Conservation (phyloP, 108 stramenopile species). For the Schizochytrium sp. region DNA sequence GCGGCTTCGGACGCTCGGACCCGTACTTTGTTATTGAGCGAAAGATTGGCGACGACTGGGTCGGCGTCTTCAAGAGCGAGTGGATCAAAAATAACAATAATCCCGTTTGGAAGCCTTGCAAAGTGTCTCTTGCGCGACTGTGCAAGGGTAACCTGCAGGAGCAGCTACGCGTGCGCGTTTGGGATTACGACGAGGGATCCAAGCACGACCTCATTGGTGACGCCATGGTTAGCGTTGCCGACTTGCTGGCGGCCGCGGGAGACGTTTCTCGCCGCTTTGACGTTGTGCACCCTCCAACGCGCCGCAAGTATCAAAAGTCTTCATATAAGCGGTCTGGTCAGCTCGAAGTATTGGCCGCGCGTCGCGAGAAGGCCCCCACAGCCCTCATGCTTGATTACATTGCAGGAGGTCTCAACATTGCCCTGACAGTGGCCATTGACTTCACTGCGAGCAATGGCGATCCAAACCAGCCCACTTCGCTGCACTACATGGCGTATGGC, state of each 20-base stretch:
- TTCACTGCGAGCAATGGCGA: constrained; percentile 48
- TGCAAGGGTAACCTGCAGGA: background rate
- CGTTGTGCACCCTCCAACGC: background rate
- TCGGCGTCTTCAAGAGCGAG: background rate
- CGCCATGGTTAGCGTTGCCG: background rate
- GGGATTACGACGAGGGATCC: background rate
- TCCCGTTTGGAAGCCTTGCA: background rate
- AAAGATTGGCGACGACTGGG: background rate
- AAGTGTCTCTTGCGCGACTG: background rate
- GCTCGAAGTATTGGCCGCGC: background rate
- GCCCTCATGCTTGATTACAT: constrained; percentile 32
- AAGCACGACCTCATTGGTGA: constrained; percentile 4
- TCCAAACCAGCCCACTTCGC: constrained; percentile 3
- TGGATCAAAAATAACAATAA: background rate
- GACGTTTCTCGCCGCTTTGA: background rate
- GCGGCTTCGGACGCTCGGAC: background rate
- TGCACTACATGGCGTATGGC: background rate
- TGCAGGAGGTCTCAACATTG: constrained; percentile 36
- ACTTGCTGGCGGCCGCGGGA: background rate
- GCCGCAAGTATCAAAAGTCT: background rate
- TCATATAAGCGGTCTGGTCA: background rate
- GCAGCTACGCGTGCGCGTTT: background rate
- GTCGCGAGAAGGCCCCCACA: background rate
- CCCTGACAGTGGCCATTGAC: constrained; percentile 37
- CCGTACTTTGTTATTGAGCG: constrained; percentile 6